A percentile compares a stretch with the other conserved stretches of the same genome.
phyloP scores from a whole-genome alignment of 352 stramenopile species.

The Nothophytophthora sp. region DNA sequence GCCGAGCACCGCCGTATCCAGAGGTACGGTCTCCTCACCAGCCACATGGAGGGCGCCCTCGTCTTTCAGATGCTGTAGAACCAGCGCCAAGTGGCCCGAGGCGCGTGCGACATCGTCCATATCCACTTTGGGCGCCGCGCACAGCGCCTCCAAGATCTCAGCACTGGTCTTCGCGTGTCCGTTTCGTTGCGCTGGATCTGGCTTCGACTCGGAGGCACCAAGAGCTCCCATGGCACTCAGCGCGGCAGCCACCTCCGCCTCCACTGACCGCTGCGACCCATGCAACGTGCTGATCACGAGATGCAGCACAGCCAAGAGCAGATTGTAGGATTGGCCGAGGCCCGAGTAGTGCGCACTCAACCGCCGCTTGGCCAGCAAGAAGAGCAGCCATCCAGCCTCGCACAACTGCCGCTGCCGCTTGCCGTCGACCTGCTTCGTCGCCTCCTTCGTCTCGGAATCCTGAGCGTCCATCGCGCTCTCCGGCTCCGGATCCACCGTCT shows the following conservation, averaged over 20 bases:
- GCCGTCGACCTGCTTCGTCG: constrained; percentile 1
- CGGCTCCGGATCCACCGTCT: constrained; percentile 23
- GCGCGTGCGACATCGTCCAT: constrained; percentile 41
- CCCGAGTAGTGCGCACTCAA: constrained; percentile 47
- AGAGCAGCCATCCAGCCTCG: constrained; percentile 76
- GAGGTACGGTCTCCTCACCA: not conserved
- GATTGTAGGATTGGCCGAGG: constrained; percentile 73
- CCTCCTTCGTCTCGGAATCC: constrained; percentile 13
- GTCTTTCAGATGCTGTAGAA: constrained; percentile 39
- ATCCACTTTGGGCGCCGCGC: constrained; percentile 50
- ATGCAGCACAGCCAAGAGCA: constrained; percentile 76
- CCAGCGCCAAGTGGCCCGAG: constrained; percentile 34
- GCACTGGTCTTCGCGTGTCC: constrained; percentile 18
- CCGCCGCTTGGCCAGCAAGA: constrained; percentile 58
- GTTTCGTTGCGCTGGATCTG: too few relatives aligned
- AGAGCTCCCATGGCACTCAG: constrained; percentile 67
- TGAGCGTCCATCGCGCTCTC: constrained; percentile 17
- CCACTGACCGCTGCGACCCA: constrained; percentile 46
- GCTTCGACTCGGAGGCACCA: constrained; percentile 18
- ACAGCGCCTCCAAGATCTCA: constrained; percentile 49
- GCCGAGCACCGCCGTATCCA: constrained; percentile 35
- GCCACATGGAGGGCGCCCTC: constrained; percentile 22
- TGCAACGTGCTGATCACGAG: constrained; percentile 46
- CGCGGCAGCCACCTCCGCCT: constrained; percentile 77
- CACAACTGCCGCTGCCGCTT: constrained; percentile 58